Conservation (phyloP, 179 eudicot species). For the Amaranthus tricolor region DNA sequence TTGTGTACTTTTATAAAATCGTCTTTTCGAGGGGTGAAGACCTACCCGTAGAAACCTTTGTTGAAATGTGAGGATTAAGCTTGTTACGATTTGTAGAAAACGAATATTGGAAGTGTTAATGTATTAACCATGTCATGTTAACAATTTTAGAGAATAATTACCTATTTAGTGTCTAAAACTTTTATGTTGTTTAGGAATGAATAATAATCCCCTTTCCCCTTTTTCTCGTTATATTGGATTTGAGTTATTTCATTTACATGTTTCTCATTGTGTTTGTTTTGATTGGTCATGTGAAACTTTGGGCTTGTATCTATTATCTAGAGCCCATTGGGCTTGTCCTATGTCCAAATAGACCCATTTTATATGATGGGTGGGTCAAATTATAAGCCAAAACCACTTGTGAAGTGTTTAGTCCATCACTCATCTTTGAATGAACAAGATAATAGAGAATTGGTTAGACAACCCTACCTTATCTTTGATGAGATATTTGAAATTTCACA, state of each 20-base stretch:
- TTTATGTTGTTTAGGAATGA: neutral
- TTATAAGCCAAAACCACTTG: too few species aligned
- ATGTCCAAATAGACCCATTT: too few species aligned
- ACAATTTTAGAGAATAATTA: conserved; percentile 27
- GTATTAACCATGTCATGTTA: conserved; percentile 16
- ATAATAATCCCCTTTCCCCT: conserved; percentile 2
- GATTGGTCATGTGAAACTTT: too few species aligned
- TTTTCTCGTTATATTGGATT: neutral
- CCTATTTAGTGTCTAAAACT: neutral
- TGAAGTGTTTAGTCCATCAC: too few species aligned
- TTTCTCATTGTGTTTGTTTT: neutral
- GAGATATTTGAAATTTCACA: too few species aligned
- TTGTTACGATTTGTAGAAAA: conserved; percentile 23
- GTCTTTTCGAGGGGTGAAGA: neutral
- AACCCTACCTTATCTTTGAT: too few species aligned
- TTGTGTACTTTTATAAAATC: neutral
- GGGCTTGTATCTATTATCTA: too few species aligned
- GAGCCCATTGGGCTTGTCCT: too few species aligned
- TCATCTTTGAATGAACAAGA: too few species aligned
- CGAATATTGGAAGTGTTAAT: conserved; percentile 20
- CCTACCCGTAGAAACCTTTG: conserved; percentile 19
- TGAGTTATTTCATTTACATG: neutral
- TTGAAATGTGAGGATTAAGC: conserved; percentile 28
- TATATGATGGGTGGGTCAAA: too few species aligned
- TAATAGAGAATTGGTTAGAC: too few species aligned